Base-by-base conservation (phyloP, 305 asterid genomes). In the Ruellia speciosa region DNA sequence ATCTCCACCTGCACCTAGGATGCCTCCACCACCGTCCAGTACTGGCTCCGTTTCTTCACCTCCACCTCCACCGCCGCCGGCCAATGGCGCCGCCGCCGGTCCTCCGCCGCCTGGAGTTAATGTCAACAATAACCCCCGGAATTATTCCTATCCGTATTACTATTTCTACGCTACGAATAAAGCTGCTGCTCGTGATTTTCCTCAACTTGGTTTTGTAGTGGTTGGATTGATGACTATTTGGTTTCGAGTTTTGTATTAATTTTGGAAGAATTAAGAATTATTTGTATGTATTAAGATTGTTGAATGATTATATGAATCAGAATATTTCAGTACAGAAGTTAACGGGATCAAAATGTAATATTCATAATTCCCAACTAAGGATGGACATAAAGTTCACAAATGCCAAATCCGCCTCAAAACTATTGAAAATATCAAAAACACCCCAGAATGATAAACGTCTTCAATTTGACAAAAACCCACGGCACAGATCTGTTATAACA, bases 111-210 rank as follows among this genome's bases (percentile, higher is more conserved):
- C 78, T 17, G 52, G 56, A 19, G 72, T 76, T 24, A 59, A 72
- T 51, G 55, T 79, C 60, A 37, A 66, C 70, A 59, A 62, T 67
- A 81, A 90, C 51, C 68, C 74, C 63, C 70, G 70, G 71, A 84
- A 87, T 63, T 75, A 59, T 35, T 52, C 88, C 5, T 78, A 64
- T 60, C 96, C 96, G 52, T 82, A 84, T 56, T 87, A 85, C 66
- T 82, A 87, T 66, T 84, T 65, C 65, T 79, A 80, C 45, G 67
- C 79, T 61, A 79, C 92, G 1, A 24, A 24, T 24, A 50, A 66
- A 17, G 83, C 82, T 60, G 77, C 65, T 24, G 35, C 14, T 49
- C 62, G 9, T 37, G 41, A 37, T 49, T 15, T 50, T 52, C 24
- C 70, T 28, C 47, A 54, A 17, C 66, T 52, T 53, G 76, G 72